Evolutionary conservation across 2,329 filamentous ascomycete species (phyloP), one percentile per base, ranked within the genome.

Genomic region (Hymenoscyphus occultus): DNA sequence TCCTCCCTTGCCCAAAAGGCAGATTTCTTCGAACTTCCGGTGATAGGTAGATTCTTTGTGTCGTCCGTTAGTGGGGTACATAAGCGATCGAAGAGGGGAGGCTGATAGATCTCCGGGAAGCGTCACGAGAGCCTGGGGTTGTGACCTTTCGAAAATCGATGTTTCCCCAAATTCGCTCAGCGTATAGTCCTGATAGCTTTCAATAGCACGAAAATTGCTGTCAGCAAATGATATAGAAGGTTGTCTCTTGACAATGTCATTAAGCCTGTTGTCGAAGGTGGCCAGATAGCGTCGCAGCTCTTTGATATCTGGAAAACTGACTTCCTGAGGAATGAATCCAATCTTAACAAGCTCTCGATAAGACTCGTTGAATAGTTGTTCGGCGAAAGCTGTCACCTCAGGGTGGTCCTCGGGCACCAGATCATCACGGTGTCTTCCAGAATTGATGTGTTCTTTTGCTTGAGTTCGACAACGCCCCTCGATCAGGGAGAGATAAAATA

Each of bases 1-100:
- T 0, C 87, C 88, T 14, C 88, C 88, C 72, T 83, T 86, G 1
- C 87, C 87, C 2, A 90, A 78, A 1, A 86, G 22, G 79, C 77
- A 65, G 83, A 86, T 66, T 83, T 83, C 45, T 78, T 77, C 3
- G 77, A 73, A 70, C 84, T 85, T 56, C 81, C 77, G 54, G 32
- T 81, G 80, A 48, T 65, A 67, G 19, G 54, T 51, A 12, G 61
- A 65, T 19, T 45, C 48, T 42, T 56, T 32, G 19, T 51, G 13
- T 32, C 32, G 19, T 2, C 56, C 35, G 5, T 64, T 45, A 12
- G 22, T 35, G 19, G 56, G 28, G 35, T 56, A 45, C 22, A 65
- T 61, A 10, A 63, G 48, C 10, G 59, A 39, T 19, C 32, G n/a
- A 64, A 66, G 39, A 39, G 51, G 54, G 31, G 65, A 63, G 5